Evolutionary conservation across 192 early-diverging fungal species (phyloP), one percentile per base, ranked within the genome.

Genomic region (Borealophlyctis nickersoniae): DNA sequence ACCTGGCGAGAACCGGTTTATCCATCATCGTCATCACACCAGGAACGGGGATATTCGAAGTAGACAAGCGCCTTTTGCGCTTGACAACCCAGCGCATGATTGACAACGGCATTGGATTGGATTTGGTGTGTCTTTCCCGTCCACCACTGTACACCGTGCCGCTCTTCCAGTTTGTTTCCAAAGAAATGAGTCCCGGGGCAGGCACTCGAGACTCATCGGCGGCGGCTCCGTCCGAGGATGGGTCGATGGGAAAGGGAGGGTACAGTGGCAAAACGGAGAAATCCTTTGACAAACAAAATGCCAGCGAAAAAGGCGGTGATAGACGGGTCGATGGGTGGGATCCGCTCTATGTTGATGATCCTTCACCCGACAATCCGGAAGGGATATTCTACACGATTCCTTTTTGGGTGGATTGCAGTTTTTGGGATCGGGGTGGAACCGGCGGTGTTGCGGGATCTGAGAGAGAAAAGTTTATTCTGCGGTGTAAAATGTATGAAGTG

Each of bases 81-180:
- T 69, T 99, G 65, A 99, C 94, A 3, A 91, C 93, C 2, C 92
- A 98, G 75, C 82, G 96, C 24, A 94, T 96, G 91, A 85, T 92
- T 22, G 90, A 92, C 70, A 87, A 89, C 70, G 94, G 94, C 19
- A 86, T 96, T 36, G 89, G 89, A 0, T 75, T 95, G 32, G 96
- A 99, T 75, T 69, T 99, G 24, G 91, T 99, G 24, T 95, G 94
- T 53, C 77, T 99, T 3, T 88, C 90, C 11, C 87, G 87, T 14
- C 81, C 87, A 9, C 96, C 96, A 16, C 81, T 98, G 33, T 91
- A 93, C 68, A 79, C 89, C 1, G 90, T 92, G 0, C 96, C 95
- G 0, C 81, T 98, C 1, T 92, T 99, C 65, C 77, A 86, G 39
- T 95, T 88, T 77, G 66, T 77, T 39, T 87, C 90, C 2, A 78